Conservation (phyloP, 257 asterid genomes). For the Solanum chiquidenum region DNA sequence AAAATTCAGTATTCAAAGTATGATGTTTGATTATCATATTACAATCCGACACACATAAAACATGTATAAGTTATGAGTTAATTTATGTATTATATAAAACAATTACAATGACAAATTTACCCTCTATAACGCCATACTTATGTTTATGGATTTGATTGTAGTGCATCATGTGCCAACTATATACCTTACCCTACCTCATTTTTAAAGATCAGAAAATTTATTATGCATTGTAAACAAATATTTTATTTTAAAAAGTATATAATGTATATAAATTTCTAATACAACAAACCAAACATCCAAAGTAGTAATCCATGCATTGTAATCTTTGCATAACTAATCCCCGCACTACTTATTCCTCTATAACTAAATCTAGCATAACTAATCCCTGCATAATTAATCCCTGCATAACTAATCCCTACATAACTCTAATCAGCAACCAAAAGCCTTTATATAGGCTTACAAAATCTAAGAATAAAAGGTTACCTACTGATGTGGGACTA, state of each 20-base stretch:
- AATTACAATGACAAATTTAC: not conserved
- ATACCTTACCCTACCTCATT: not conserved
- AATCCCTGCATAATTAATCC: not conserved
- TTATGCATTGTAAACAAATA: not conserved
- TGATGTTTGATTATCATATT: not conserved
- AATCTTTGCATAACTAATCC: not conserved
- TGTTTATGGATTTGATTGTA: not conserved
- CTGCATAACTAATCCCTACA: too few relatives aligned
- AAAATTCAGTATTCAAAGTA: not conserved
- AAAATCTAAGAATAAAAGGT: not conserved
- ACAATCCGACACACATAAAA: not conserved
- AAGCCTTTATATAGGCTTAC: not conserved
- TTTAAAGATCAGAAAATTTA: not conserved
- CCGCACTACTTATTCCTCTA: not conserved
- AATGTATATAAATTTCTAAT: not conserved
- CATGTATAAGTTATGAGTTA: not conserved
- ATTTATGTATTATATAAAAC: not conserved
- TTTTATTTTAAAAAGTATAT: too few relatives aligned
- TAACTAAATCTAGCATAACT: not conserved
- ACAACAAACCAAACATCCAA: not conserved
- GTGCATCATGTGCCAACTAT: not conserved
- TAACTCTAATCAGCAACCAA: not conserved
- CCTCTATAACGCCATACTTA: not conserved
- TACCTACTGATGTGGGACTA: not conserved
- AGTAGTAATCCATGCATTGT: not conserved